Evolutionary conservation across 352 stramenopile species (phyloP), one percentile per base, ranked within the genome.

Genomic region (Phytopythium cucurbitacearum): DNA sequence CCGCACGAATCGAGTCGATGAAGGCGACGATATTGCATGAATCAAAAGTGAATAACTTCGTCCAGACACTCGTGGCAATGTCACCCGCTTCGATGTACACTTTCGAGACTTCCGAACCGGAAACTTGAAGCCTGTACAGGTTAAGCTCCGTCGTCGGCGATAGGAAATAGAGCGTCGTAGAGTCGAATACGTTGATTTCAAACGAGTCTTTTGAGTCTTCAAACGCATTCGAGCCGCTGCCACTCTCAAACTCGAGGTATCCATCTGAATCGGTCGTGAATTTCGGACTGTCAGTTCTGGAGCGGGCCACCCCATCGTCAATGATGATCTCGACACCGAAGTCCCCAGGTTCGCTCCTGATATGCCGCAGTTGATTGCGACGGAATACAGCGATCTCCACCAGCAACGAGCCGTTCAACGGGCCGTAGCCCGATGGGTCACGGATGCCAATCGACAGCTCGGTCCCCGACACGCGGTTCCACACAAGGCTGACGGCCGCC

Each of bases 221-320:
- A 35, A 47, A 35, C 16, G 6, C 16, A 11, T 7, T 6, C 6
- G 41, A 34, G 2, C 7, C 7, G 21, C 21, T 28, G 21, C 21
- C 15, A 4, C 43, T 10, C 9, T 37, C 21, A 37, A 37, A 36
- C 9, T 7, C 16, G 21, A 48, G 10, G 28, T 48, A 48, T 12
- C 43, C 43, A 7, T 10, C 34, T 16, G 43, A 48, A 12, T 48
- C 43, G 28, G 43, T 16, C 28, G 43, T 37, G 43, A 48, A 48
- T 12, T 48, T 10, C 43, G 43, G 43, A 7, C 21, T 15, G 10
- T 15, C 16, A 3, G 28, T 7, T 12, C 0, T 10, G 4, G 21
- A 48, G 10, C 7, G 7, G 1, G n/a, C 16, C 7, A 48, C 42
- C 3, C 21, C 3, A 5, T 48, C 42, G n/a, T 4, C 6, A 16